These are phyloP conservation scores for Cyclotella choctawhatcheeana DNA, from an alignment of 108 stramenopile genomes.

Conservation along the genomic window DNA sequence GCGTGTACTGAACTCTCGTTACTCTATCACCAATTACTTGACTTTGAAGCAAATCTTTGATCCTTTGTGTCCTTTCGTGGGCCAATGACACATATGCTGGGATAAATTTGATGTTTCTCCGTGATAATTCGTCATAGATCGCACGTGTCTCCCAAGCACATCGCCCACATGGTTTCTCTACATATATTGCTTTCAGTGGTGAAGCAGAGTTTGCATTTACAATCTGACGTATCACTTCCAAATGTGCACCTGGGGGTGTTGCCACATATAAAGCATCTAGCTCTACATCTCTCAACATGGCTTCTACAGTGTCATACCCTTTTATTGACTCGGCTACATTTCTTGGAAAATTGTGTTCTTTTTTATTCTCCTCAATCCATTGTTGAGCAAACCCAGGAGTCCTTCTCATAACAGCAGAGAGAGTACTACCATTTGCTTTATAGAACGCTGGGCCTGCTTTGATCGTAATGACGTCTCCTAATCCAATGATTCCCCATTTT, in stretches of 20 bases:
- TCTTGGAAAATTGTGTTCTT: not conserved
- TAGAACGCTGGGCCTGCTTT: conserved; percentile 73
- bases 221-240: conserved; percentile 39
- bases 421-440: conserved; percentile 47
- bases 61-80: conserved; percentile 55
- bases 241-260: conserved; percentile 61
- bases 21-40: conserved; percentile 50
- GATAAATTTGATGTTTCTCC: conserved; percentile 42
- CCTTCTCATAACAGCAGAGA: conserved; percentile 67
- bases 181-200: conserved; percentile 44
- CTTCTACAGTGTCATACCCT: conserved; percentile 59
- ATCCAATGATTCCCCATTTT: conserved; percentile 70
- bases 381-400: conserved; percentile 57
- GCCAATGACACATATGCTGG: conserved; percentile 68
- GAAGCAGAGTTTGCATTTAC: conserved; percentile 36
- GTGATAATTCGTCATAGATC: conserved; percentile 21
- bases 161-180: conserved; percentile 72
- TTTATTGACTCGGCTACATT: conserved; percentile 6
- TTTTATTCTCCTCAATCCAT: conserved; percentile 40
- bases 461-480: conserved; percentile 63
- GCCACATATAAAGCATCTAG: conserved; percentile 66
- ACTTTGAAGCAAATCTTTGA: conserved; percentile 31
- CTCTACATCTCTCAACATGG: conserved; percentile 46
- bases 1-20: conserved; percentile 7
- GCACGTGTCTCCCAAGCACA: conserved; percentile 59